phyloP scores from a whole-genome alignment of 2,329 filamentous ascomycete species.

The Plenodomus lindquistii region DNA sequence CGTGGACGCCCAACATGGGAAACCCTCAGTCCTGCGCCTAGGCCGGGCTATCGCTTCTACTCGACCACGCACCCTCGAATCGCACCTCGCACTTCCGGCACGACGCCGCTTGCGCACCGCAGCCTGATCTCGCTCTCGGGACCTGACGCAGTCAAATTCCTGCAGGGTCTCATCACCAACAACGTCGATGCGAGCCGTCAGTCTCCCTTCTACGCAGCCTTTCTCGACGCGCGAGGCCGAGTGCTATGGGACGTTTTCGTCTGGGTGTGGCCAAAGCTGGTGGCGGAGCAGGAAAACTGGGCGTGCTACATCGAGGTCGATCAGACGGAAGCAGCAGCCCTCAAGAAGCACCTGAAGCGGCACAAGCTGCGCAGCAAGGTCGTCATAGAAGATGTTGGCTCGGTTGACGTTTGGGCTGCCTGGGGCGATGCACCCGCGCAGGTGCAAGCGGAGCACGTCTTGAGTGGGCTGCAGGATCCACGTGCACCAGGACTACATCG shows the following conservation, averaged over 20 bases:
- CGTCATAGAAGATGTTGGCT: constrained; percentile 62
- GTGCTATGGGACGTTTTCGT: constrained; percentile 90
- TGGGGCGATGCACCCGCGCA: constrained; percentile 59
- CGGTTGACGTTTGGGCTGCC: constrained; percentile 71
- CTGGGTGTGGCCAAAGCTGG: constrained; percentile 55
- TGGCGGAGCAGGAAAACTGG: constrained; percentile 40
- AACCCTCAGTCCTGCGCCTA: too few species aligned
- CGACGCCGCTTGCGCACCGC: constrained; percentile 59
- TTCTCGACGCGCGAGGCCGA: constrained; percentile 80
- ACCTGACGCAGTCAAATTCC: constrained; percentile 76
- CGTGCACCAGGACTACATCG: constrained; percentile 21
- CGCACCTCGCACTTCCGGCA: constrained; percentile 9
- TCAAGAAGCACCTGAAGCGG: constrained; percentile 76
- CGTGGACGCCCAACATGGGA: too few species aligned
- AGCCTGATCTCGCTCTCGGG: constrained; percentile 80
- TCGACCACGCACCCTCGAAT: not conserved
- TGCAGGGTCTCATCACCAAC: constrained; percentile 85
- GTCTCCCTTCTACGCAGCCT: constrained; percentile 68
- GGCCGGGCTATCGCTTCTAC: not conserved
- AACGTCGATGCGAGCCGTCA: constrained; percentile 59
- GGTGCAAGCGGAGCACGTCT: constrained; percentile 5
- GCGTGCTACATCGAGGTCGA: constrained; percentile 84
- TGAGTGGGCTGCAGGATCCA: constrained; percentile 26
- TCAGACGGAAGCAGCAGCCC: constrained; percentile 61
- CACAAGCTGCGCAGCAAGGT: constrained; percentile 88